phyloP scores from a whole-genome alignment of 768 basidiomycete species.

The Lentinula raphanica region DNA sequence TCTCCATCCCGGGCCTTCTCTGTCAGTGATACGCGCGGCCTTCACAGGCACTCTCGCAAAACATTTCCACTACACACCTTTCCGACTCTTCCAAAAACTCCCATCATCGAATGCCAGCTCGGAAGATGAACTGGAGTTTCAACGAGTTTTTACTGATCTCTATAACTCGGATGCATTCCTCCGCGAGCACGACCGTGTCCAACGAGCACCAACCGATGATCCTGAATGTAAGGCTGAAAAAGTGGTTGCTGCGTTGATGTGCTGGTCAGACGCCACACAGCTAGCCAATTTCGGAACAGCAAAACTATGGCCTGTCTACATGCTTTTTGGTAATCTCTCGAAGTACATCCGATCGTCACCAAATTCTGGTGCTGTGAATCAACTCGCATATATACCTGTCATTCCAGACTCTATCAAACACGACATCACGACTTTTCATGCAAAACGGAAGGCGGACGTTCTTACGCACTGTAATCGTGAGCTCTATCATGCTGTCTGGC shows the following conservation, averaged over 20 bases:
- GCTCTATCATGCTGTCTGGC: too few species aligned
- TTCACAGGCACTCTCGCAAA: slow-evolving; percentile 16
- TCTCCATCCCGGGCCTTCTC: slow-evolving; percentile 22
- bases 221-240: slow-evolving; percentile 15
- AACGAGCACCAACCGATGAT: slow-evolving; percentile 10
- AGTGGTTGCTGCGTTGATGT: slow-evolving; percentile 23
- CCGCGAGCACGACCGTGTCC: slow-evolving; percentile 14
- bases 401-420: slow-evolving; percentile 23
- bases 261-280: slow-evolving; percentile 32
- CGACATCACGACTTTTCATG: slow-evolving; percentile 9
- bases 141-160: slow-evolving; percentile 22
- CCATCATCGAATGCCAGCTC: too few species aligned
- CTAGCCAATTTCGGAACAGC: too few species aligned
- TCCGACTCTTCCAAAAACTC: slow-evolving; percentile 18
- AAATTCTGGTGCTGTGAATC: too few species aligned
- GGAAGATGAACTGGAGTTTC: slow-evolving; percentile 11
- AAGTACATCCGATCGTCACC: too few species aligned
- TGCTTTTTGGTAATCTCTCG: too few species aligned
- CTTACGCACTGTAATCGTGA: slow-evolving; percentile 21
- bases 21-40: slow-evolving; percentile 20
- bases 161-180: slow-evolving; percentile 26
- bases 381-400: slow-evolving; percentile 4
- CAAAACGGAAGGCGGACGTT: slow-evolving; percentile 6
- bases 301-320: too few species aligned
- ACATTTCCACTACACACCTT: slow-evolving; percentile 24